These are phyloP conservation scores for Solanum neorickii DNA, from an alignment of 257 asterid genomes.

Conservation along the genomic window DNA sequence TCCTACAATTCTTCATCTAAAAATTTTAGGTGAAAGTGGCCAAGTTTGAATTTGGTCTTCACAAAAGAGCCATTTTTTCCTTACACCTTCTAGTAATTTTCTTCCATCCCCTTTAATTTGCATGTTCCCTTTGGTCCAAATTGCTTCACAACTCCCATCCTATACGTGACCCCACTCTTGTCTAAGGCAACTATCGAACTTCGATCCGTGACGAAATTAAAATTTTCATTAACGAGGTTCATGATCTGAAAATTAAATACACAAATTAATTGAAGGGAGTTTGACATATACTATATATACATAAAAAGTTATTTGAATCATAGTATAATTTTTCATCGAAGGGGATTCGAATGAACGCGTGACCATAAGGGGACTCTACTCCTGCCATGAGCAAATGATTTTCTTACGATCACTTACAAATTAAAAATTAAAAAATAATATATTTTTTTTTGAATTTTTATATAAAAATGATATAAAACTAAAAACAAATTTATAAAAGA, in stretches of 20 bases:
- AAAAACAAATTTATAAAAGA: background rate
- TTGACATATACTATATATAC: background rate
- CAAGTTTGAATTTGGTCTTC: background rate
- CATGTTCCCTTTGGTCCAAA: background rate
- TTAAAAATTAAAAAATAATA: too few species aligned
- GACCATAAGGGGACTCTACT: background rate
- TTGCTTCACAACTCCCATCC: background rate
- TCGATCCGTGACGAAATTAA: rapidly evolving
- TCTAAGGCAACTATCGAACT: background rate
- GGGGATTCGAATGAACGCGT: background rate
- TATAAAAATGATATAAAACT: background rate
- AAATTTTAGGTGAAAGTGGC: background rate
- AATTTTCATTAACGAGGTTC: rapidly evolving
- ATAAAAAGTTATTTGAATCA: too few species aligned
- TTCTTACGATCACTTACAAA: background rate
- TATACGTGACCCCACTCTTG: background rate
- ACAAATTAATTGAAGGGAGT: background rate
- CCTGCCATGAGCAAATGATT: background rate
- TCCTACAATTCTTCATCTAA: background rate
- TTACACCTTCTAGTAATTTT: background rate
- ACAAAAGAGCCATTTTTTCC: background rate
- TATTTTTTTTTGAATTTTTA: too few species aligned
- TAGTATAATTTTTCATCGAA: too few species aligned
- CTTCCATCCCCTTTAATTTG: background rate
- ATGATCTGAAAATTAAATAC: too few species aligned